phyloP scores from a whole-genome alignment of 2,329 filamentous ascomycete genomes.

The Ceratocystiopsis minuta region DNA sequence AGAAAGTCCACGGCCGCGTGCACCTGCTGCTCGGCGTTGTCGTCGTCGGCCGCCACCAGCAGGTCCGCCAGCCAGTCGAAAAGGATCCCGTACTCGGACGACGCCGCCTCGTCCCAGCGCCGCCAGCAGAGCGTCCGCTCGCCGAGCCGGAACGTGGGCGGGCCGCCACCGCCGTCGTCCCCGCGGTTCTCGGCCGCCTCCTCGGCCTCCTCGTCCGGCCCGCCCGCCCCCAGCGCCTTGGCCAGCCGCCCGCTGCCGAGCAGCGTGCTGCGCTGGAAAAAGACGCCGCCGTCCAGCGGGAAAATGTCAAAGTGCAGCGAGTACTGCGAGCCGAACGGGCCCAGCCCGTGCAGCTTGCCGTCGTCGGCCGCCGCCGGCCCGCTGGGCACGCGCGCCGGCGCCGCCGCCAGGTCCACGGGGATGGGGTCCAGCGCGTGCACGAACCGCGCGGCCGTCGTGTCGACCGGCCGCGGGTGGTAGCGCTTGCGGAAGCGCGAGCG shows the following conservation, averaged over 20 bases:
- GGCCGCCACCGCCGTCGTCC: slow-evolving; percentile 4
- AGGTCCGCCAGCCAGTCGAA: slow-evolving; percentile 31
- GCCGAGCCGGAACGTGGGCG: slow-evolving; percentile 24
- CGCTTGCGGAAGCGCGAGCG: slow-evolving; percentile 26
- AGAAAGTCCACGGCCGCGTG: slow-evolving; percentile 25
- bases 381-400: too few species aligned
- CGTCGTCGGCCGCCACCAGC: background rate
- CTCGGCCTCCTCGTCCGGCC: too few species aligned
- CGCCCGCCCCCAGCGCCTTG: too few species aligned
- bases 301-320: slow-evolving; percentile 45
- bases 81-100: slow-evolving; percentile 44
- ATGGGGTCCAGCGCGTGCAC: slow-evolving; percentile 35
- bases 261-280: slow-evolving; percentile 41
- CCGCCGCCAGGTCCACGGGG: slow-evolving; percentile 9
- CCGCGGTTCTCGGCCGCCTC: too few species aligned
- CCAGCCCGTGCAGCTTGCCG: slow-evolving; percentile 33
- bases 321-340: slow-evolving; percentile 42
- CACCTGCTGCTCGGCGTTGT: slow-evolving; percentile 1
- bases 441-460: slow-evolving; percentile 34
- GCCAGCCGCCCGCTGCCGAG: slow-evolving; percentile 34
- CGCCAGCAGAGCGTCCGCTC: slow-evolving; percentile 34
- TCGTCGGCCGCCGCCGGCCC: slow-evolving; percentile 6
- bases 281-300: slow-evolving; percentile 35
- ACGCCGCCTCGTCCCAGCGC: slow-evolving; percentile 36
- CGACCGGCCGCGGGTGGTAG: slow-evolving; percentile 24